Conservation (phyloP, 345 rosid species). For the Lumnitzera racemosa region DNA sequence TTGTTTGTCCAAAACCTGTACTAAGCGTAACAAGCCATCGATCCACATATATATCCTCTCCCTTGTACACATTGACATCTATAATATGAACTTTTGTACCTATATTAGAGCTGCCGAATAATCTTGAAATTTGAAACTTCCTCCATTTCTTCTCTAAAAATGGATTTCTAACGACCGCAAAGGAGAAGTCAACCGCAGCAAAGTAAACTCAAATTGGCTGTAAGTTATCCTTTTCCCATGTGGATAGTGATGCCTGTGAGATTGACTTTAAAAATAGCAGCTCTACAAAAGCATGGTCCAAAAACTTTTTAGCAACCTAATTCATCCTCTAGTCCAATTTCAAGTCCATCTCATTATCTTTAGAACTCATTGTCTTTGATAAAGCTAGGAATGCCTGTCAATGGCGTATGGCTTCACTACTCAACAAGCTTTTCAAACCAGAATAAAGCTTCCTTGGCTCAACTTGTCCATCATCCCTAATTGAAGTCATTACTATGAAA, state of each 20-base stretch:
- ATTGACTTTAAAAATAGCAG: slow-evolving; percentile 79
- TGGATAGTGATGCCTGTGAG: slow-evolving; percentile 75
- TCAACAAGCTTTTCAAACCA: too few species aligned
- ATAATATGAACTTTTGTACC: slow-evolving; percentile 62
- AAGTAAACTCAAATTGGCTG: slow-evolving; percentile 50
- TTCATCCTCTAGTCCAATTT: slow-evolving; percentile 57
- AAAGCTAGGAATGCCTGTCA: too few species aligned
- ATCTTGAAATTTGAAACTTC: slow-evolving; percentile 76
- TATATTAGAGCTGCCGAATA: slow-evolving; percentile 79
- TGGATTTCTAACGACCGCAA: slow-evolving; percentile 72
- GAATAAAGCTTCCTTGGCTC: too few species aligned
- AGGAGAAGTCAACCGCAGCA: slow-evolving; percentile 55
- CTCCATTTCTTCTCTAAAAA: slow-evolving; percentile 89
- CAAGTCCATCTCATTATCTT: slow-evolving; percentile 74
- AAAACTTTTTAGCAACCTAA: slow-evolving; percentile 52
- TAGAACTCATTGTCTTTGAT: too few species aligned
- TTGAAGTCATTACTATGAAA: too few species aligned
- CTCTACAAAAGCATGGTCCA: slow-evolving; percentile 66
- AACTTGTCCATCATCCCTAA: too few species aligned
- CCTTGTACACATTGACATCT: slow-evolving; percentile 56
- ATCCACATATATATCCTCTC: slow-evolving; percentile 53
- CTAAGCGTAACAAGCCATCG: slow-evolving; percentile 86
- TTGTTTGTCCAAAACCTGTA: slow-evolving; percentile 89
- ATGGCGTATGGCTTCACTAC: too few species aligned
- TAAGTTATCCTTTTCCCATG: slow-evolving; percentile 69